Evolutionary conservation across 495 filamentous ascomycete species (phyloP), one percentile per base, ranked within the genome.

Genomic region (Sporormia fimetaria): DNA sequence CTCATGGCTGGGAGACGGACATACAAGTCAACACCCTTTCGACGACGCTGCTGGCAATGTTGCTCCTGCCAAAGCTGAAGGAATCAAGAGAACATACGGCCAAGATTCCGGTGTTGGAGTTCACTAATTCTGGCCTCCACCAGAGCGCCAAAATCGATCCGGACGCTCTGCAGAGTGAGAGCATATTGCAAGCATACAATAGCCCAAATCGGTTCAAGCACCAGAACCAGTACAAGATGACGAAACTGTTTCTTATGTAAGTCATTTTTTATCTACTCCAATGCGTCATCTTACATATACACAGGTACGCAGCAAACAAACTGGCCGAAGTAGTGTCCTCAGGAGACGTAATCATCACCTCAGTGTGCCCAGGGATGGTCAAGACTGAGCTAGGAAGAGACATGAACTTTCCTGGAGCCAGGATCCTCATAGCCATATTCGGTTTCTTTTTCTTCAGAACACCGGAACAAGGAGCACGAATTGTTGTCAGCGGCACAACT

Each of bases 191-290:
- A 30, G 21, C 8, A 6, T 54, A 48, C 44, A 54, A 49, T 23
- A 16, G 4, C 10, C 15, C 36, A 4, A 37, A 47, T 14, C 28
- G 23, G 14, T 52, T 46, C 23, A 21, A 32, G 15, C 30, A 22
- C 11, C 20, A 20, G 17, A 32, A n/a, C 8, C 37, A 46, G 18
- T 52, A 52, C 34, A 16, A 18, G 21, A 28, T 42, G 1, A 40
- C 40, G 1, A 54, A 54, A 18, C 34, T 49, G 9, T 49, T 54
- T 26, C 38, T 44, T 10, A 54, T 54, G 50, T 54, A 32, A 16
- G 25, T 32, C 20, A 30, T 40, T 16, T 2, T 21, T 11, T 22
- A 12, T 5, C 25, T 40, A 7, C n/a, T n/a, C n/a, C n/a, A n/a
- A n/a, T n/a, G n/a, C n/a, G 28, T 18, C 15, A 30, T 16, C 8